Evolutionary conservation across 2,329 filamentous ascomycete species (phyloP).

Genomic region (Trichophyton rubrum): DNA sequence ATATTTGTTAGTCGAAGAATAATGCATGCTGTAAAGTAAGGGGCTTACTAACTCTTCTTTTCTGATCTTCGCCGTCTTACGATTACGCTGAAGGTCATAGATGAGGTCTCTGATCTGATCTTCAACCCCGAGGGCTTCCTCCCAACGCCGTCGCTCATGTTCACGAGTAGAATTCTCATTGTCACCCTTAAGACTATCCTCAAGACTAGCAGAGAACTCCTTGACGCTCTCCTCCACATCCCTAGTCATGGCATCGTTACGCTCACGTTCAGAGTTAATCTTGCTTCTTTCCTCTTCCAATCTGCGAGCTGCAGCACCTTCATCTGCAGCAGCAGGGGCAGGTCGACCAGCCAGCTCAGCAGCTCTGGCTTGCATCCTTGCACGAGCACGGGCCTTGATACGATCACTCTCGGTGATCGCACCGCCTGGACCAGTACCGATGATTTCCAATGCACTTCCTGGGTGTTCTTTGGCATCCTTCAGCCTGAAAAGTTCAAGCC

Average conservation of each 20-base stretch:
- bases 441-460: constrained; percentile 62
- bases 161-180: constrained; percentile 63
- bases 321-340: constrained; percentile 50
- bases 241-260: constrained; percentile 89
- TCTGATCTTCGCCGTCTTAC: constrained; percentile 59
- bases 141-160: constrained; percentile 87
- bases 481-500: constrained; percentile 81
- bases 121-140: constrained; percentile 89
- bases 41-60: constrained; percentile 43
- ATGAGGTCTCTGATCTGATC: constrained; percentile 97
- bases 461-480: constrained; percentile 89
- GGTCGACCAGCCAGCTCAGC: constrained; percentile 84
- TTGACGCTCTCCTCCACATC: constrained; percentile 94
- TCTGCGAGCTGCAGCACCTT: constrained; percentile 66
- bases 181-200: constrained; percentile 76
- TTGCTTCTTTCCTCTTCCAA: constrained; percentile 78
- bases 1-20: not conserved
- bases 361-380: constrained; percentile 97
- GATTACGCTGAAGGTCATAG: constrained; percentile 82
- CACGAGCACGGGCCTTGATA: constrained; percentile 86
- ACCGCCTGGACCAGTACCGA: constrained; percentile 87
- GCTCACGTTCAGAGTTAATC: constrained; percentile 73
- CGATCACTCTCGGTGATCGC: constrained; percentile 84
- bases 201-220: constrained; percentile 72
- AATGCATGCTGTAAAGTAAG: too few species aligned